Base-by-base conservation (phyloP, 768 basidiomycete genomes). In the Suillus bovinus region DNA sequence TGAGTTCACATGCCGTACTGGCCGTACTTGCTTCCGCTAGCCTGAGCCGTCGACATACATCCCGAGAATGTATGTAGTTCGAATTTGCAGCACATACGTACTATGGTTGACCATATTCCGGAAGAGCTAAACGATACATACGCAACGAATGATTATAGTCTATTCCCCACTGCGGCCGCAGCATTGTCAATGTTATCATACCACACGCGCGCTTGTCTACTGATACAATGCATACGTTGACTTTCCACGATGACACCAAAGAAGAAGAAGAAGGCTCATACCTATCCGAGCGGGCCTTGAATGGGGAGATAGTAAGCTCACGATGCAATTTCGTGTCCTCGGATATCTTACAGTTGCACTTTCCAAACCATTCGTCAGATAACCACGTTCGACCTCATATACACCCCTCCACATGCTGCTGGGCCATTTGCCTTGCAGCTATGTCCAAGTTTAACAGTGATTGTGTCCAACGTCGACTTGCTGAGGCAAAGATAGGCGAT, bases 221-320 rank as follows among this genome's bases (percentile, higher is more conserved):
- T 33, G 10, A 52, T 52, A 10, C 27, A 50, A 20, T 52, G n/a
- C 50, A 52, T 52, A 13, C 11, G 31, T 52, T 52, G 50, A 31
- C 50, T 31, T 52, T 52, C 50, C 29, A 52, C 50, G 31, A 52
- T 52, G 50, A 52, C 50, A 20, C 50, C 20, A 52, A 33, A 52
- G 50, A 33, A 52, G 50, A 33, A 52, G 50, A n/a, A 52, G 31
- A 33, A 7, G 50, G 10, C 20, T n/a, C 13, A n/a, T 11, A 5
- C 5, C 33, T 34, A 33, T 33, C 31, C 50, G 50, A 33, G 50
- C 50, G 50, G 50, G 50, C 50, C 29, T 52, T 52, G 31, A 52
- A 33, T 31, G 29, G 6, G 50, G 50, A 31, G 50, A 52, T 52
- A 52, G 31, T 52, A n/a, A 33, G 50, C 31, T 52, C 5, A n/a